Evolutionary conservation across 495 filamentous ascomycete genomes (phyloP).

Genomic region (Podospora fimiseda): DNA sequence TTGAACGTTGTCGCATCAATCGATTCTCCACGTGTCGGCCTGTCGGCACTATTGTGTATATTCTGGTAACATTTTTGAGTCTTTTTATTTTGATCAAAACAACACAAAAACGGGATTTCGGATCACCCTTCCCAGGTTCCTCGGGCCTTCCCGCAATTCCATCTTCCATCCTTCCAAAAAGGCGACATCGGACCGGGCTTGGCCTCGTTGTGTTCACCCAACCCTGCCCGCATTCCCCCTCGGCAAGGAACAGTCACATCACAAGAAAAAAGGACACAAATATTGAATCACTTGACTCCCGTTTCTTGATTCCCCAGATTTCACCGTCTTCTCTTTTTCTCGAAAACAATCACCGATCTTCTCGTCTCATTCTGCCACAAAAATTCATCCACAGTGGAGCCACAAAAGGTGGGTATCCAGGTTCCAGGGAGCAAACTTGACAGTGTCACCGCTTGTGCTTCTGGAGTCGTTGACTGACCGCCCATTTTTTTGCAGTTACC

Average conservation of each 20-base stretch:
- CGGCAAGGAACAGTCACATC: background rate
- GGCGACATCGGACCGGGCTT: conserved; percentile 11
- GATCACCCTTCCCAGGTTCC: background rate
- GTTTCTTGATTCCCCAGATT: background rate
- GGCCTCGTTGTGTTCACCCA: background rate
- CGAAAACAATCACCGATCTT: background rate
- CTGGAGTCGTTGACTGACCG: background rate
- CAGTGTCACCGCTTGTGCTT: conserved; percentile 1
- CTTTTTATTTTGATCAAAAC: too few relatives aligned
- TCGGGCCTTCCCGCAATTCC: conserved; percentile 3
- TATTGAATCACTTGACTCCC: background rate
- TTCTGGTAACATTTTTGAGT: background rate
- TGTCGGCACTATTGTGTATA: too few relatives aligned
- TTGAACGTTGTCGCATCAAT: too few relatives aligned
- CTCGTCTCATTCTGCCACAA: background rate
- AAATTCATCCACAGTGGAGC: background rate
- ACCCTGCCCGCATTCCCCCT: background rate
- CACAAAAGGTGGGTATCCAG: background rate
- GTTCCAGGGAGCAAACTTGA: background rate
- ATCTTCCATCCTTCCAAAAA: background rate
- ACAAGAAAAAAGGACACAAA: background rate
- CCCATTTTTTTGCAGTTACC: background rate
- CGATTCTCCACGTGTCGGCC: too few relatives aligned
- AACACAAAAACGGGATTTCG: background rate
- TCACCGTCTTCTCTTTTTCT: too few relatives aligned